Conservation (phyloP, 345 rosid species). For the Durio zibethinus region DNA sequence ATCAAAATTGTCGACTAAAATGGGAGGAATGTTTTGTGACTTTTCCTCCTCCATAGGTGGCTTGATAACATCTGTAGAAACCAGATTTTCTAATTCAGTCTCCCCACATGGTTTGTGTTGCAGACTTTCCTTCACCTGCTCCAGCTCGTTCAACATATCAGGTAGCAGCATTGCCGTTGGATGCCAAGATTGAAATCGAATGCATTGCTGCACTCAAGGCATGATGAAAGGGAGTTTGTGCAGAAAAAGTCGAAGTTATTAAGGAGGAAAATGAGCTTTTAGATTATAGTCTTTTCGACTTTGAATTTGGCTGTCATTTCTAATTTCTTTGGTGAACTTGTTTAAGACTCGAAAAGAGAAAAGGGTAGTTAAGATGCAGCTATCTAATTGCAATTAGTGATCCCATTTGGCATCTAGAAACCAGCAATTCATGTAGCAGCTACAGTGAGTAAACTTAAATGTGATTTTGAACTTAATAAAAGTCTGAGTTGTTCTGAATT, state of each 20-base stretch:
- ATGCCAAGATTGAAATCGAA: constrained; percentile 89
- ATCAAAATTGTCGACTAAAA: too few species aligned
- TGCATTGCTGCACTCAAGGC: constrained; percentile 74
- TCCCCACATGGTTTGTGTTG: constrained; percentile 9
- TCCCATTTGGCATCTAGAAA: not conserved
- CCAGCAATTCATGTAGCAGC: not conserved
- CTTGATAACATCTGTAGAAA: not conserved
- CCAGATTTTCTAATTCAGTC: not conserved
- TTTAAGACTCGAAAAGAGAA: not conserved
- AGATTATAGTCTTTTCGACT: not conserved
- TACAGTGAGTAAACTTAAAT: not conserved
- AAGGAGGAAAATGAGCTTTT: not conserved
- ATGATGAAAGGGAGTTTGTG: not conserved
- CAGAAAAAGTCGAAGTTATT: not conserved
- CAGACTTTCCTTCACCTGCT: constrained; percentile 82
- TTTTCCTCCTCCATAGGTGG: not conserved
- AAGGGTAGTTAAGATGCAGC: not conserved
- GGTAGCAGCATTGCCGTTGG: constrained; percentile 88
- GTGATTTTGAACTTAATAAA: not conserved
- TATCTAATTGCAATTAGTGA: not conserved
- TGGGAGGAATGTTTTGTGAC: not conserved
- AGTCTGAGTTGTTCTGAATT: not conserved
- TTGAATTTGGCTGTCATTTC: not conserved
- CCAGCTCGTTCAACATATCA: constrained; percentile 95
- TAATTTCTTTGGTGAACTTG: not conserved